Evolutionary conservation across 2,329 filamentous ascomycete species (phyloP), one percentile per base, ranked within the genome.

Genomic region (Pseudogymnoascus sp.): DNA sequence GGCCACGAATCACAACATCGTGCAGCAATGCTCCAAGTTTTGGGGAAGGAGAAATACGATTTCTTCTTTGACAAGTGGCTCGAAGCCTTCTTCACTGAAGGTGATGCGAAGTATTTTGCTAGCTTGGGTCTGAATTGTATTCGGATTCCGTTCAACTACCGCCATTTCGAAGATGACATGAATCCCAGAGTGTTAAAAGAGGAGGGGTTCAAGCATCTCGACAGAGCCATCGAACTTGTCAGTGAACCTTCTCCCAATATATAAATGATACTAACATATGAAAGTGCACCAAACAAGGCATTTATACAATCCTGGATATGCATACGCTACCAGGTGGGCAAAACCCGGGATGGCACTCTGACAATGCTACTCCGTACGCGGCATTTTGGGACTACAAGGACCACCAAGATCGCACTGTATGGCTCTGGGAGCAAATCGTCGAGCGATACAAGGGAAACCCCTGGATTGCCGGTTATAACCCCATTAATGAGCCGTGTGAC

Each of bases 61-160:
- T 85, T 79, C 74, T 84, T 85, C 73, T 85, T 85, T 67, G 81
- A 84, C 65, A 77, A 78, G 64, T 80, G 79, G 67, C 72, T 84
- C 0, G 76, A 84, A 62, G 80, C 84, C 67, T 85, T 84, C 76
- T 85, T 85, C 72, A 81, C 79, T 2, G 81, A 83, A 10, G 75
- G 75, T 1, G 83, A 86, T 63, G 83, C 83, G 11, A 77, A 78
- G 25, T 85, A 83, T 72, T 83, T 83, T 67, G 78, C 81, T 1
- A 79, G 75, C 0, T 69, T 83, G 2, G 81, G 81, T 0, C 72
- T 85, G 31, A 85, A 85, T 69, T 85, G 81, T 68, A 75, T 85
- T 3, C 78, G 83, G 0, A 73, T 86, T 2, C 82, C 83, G 0
- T 84, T 86, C 73, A 85, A 85, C 69, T 84, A 85, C 67, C 78